A percentile compares a stretch with the other conserved stretches of the same genome.
These are phyloP conservation scores for Chrysoporthe austroafricana DNA, from an alignment of 2,329 filamentous ascomycete genomes.

Conservation along the genomic window DNA sequence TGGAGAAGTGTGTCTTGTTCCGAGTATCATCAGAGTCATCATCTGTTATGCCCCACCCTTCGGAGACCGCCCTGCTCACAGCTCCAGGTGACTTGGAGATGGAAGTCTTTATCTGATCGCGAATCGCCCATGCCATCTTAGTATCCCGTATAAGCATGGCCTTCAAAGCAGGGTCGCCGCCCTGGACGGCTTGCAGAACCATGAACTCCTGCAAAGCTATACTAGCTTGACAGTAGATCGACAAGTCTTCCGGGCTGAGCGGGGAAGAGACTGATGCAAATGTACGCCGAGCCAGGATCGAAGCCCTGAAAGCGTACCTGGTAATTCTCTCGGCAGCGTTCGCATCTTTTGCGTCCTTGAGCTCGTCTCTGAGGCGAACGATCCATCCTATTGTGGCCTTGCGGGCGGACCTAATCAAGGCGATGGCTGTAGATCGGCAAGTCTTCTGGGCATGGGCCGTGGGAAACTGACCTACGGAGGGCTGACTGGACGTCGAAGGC, in stretches of 20 bases:
- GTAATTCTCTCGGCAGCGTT: slow-evolving; percentile 44
- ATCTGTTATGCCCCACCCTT: slow-evolving; percentile 44
- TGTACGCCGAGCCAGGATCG: slow-evolving; percentile 43
- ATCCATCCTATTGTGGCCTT: slow-evolving; percentile 55
- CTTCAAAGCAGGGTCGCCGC: slow-evolving; percentile 40
- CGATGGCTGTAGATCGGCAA: slow-evolving; percentile 30
- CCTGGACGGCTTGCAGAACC: slow-evolving; percentile 38
- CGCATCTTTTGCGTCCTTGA: slow-evolving; percentile 42
- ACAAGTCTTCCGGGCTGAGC: slow-evolving; percentile 31
- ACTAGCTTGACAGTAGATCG: slow-evolving; percentile 43
- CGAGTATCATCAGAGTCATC: slow-evolving; percentile 27
- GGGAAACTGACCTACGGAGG: not conserved
- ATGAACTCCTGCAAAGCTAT: slow-evolving; percentile 53
- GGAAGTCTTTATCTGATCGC: slow-evolving; percentile 39
- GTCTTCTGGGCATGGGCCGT: not conserved
- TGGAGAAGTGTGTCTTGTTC: not conserved
- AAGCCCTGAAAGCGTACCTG: slow-evolving; percentile 54
- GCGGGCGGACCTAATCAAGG: slow-evolving; percentile 47
- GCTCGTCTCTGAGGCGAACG: slow-evolving; percentile 48
- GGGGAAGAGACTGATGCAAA: slow-evolving; percentile 35
- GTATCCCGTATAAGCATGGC: slow-evolving; percentile 51
- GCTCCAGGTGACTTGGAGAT: slow-evolving; percentile 34
- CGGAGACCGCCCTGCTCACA: slow-evolving; percentile 42
- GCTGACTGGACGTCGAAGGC: slow-evolving; percentile 4
- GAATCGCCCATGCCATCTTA: slow-evolving; percentile 46